Percentiles rank a stretch among this genome's conserved stretches.
Conservation (phyloP, 2,329 filamentous ascomycete species). For the Biscogniauxia marginata region DNA sequence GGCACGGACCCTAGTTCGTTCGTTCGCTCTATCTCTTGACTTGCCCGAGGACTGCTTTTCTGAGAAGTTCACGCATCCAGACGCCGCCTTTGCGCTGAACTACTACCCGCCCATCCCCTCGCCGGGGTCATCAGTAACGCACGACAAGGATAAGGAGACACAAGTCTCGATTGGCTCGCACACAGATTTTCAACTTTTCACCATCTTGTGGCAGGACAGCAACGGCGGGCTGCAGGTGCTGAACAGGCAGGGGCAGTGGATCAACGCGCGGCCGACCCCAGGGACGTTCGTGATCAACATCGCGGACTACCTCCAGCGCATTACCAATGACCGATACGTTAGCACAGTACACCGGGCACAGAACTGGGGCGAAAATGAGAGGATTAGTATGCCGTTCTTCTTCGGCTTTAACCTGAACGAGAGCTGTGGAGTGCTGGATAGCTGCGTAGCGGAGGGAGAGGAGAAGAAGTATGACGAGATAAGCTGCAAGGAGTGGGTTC, state of each 20-base stretch:
- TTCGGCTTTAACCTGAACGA: constrained; percentile 38
- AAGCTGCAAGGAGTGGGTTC: constrained; percentile 40
- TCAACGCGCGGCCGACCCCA: constrained; percentile 41
- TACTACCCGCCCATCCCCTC: constrained; percentile 40
- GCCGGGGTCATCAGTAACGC: not conserved
- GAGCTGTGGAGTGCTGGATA: constrained; percentile 40
- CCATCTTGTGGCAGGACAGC: constrained; percentile 45
- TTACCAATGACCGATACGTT: constrained; percentile 43
- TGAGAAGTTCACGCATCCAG: constrained; percentile 31
- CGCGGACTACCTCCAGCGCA: constrained; percentile 41
- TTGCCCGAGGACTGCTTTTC: constrained; percentile 42
- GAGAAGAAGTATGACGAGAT: constrained; percentile 39
- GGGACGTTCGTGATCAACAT: constrained; percentile 47
- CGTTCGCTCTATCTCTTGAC: constrained; percentile 41
- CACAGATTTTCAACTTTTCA: constrained; percentile 49
- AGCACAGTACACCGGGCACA: constrained; percentile 42
- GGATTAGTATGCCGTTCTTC: constrained; percentile 43
- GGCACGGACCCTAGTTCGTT: constrained; percentile 37
- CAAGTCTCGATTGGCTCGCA: constrained; percentile 41
- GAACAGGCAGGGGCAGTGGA: constrained; percentile 43
- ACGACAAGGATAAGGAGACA: constrained; percentile 15
- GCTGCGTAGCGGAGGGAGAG: constrained; percentile 35
- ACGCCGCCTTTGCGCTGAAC: constrained; percentile 36
- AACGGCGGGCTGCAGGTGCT: constrained; percentile 45
- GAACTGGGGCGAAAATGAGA: constrained; percentile 35